These are phyloP conservation scores for barley (Hordeum vulgare) DNA, from an alignment of 176 grass and related monocot species.

Conservation along the genomic window DNA sequence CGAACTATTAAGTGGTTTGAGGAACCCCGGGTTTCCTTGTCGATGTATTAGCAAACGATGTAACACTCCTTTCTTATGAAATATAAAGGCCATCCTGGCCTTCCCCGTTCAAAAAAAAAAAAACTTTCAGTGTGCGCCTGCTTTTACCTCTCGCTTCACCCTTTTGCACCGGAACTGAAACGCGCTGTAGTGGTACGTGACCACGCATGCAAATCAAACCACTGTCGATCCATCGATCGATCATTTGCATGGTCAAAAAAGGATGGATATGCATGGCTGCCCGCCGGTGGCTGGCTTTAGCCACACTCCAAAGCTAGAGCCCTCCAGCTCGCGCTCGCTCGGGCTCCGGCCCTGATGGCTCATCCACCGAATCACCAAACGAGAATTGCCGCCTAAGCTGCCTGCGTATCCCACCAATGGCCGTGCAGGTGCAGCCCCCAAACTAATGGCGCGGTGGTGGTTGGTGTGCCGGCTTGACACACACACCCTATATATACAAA, in stretches of 20 bases:
- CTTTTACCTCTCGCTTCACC: slow-evolving; percentile 4
- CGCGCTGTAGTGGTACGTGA: neutral
- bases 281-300: slow-evolving; percentile 41
- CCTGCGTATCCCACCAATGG: neutral
- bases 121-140: neutral
- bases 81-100: no score
- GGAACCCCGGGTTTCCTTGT: no score
- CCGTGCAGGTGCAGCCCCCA: neutral
- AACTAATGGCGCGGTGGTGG: slow-evolving; percentile 34
- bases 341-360: slow-evolving; percentile 36
- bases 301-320: slow-evolving; percentile 52
- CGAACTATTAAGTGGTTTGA: no score
- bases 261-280: neutral
- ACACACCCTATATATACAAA: slow-evolving; percentile 29
- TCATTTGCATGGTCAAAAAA: slow-evolving; percentile 28
- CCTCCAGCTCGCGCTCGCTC: neutral
- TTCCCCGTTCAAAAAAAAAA: no score
- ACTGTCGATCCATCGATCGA: neutral
- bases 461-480: slow-evolving; percentile 3
- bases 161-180: neutral
- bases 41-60: no score
- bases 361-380: slow-evolving; percentile 61
- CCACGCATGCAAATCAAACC: slow-evolving; percentile 21
- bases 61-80: no score
- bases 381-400: slow-evolving; percentile 34